Evolutionary conservation across 345 rosid genomes (phyloP), one percentile per base, ranked within the genome.

Genomic region (Acer saccharum): DNA sequence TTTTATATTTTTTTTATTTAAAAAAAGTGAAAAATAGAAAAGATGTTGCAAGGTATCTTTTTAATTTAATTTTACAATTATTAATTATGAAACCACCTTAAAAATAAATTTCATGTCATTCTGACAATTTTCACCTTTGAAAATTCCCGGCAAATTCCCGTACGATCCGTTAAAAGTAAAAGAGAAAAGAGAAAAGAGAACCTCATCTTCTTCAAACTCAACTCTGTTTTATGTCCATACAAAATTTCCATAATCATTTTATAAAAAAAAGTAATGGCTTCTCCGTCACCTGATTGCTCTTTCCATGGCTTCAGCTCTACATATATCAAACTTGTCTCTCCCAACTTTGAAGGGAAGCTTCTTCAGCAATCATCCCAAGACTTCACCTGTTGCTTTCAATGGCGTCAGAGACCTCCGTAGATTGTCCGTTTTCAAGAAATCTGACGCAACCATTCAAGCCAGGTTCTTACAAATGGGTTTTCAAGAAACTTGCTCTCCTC

Each of bases 401-500:
- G 81, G 84, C 32, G 65, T n/a, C 81, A 68, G 41, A 74, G 9
- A 54, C 43, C 0, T 48, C 2, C 54, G 54, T 52, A 78, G 69
- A 6, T 58, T 29, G 10, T 43, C 75, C 71, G 13, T n/a, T 79
- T 54, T 73, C 58, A n/a, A 14, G 29, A 78, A 75, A 39, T 70
- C 46, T 4, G 8, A 41, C 39, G 18, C 39, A 50, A 77, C 78
- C 71, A 63, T 60, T 43, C 32, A 48, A 50, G 76, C 64, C 46
- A 87, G 71, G 68, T 91, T 92, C 77, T 75, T 83, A 73, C 87
- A 84, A 61, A 84, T 85, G 88, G 88, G 43, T 76, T 27, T 81
- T 39, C 80, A 16, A 21, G 85, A 84, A 9, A 54, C 67, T 70
- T 64, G 41, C 50, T 82, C 82, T 17, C 21, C 2, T 20, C 76